A percentile compares a stretch with the other conserved stretches of the same genome.
phyloP scores from a whole-genome alignment of 2,329 filamentous ascomycete genomes.

The Erysiphe pulchra region DNA sequence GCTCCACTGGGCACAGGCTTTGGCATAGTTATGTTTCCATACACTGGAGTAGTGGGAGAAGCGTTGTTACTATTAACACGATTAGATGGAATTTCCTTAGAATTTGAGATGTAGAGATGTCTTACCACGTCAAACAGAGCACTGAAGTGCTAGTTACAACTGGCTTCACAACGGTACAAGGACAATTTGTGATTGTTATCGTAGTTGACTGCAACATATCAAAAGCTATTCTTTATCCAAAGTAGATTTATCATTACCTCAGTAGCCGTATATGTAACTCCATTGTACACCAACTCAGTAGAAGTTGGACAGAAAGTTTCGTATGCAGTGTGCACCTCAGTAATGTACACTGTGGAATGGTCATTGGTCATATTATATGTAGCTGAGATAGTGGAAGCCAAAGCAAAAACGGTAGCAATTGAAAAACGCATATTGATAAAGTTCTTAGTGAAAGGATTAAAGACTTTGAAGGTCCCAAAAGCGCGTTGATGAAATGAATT shows the following conservation, averaged over 20 bases:
- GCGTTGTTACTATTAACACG: neutral
- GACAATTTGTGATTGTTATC: conserved; percentile 12
- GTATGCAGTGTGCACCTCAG: conserved; percentile 22
- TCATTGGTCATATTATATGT: conserved; percentile 2
- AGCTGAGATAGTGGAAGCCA: conserved; percentile 11
- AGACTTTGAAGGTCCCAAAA: neutral
- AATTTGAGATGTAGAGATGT: neutral
- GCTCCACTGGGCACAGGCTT: neutral
- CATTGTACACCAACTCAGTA: conserved; percentile 21
- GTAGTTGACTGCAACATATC: conserved; percentile 6
- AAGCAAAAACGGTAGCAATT: conserved; percentile 13
- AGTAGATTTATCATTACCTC: conserved; percentile 14
- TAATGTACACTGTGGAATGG: conserved; percentile 20
- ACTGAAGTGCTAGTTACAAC: conserved; percentile 8
- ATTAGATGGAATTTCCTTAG: neutral
- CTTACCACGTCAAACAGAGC: conserved; percentile 26
- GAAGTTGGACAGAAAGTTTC: conserved; percentile 25
- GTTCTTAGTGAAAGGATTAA: neutral
- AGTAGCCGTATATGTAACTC: conserved; percentile 23
- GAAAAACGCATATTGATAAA: conserved; percentile 17
- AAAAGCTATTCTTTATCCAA: neutral
- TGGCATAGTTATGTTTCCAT: neutral
- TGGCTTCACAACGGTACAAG: conserved; percentile 12
- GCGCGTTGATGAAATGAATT: neutral
- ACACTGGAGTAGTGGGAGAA: neutral